Evolutionary conservation across 2,329 filamentous ascomycete species (phyloP).

Genomic region (Chaetomium sp.): DNA sequence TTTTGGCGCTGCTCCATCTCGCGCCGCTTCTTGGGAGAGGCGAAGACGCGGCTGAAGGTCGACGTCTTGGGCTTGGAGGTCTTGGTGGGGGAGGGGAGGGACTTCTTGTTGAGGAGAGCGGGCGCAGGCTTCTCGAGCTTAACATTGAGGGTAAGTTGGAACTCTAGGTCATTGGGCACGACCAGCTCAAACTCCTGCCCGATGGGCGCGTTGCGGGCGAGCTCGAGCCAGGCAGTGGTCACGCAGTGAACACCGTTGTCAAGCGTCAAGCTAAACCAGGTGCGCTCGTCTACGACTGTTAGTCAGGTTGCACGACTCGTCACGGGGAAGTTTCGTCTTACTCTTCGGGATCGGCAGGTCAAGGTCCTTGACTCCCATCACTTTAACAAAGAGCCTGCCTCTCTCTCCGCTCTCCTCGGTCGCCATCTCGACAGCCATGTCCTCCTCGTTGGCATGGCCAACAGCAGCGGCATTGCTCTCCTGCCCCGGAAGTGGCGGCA

Average conservation of each 20-base stretch:
- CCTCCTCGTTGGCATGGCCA: conserved; percentile 70
- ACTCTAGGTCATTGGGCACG: conserved; percentile 96
- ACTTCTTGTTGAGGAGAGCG: conserved; percentile 40
- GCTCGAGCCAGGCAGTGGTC: conserved; percentile 91
- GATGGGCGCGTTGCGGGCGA: conserved; percentile 89
- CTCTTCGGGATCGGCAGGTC: conserved; percentile 88
- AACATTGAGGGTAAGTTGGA: conserved; percentile 94
- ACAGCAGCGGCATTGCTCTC: conserved; percentile 74
- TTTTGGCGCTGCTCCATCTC: conserved; percentile 83
- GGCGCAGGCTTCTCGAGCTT: conserved; percentile 81
- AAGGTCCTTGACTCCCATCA: conserved; percentile 95
- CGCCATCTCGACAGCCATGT: conserved; percentile 56
- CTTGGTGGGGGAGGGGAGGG: conserved; percentile 63
- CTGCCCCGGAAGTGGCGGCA: conserved; percentile 84
- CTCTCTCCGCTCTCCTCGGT: conserved; percentile 82
- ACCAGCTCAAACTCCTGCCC: conserved; percentile 98
- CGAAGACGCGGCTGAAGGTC: conserved; percentile 88
- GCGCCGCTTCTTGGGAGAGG: conserved; percentile 94
- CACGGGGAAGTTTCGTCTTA: conserved; percentile 50
- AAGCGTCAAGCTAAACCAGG: conserved; percentile 94
- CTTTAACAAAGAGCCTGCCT: conserved; percentile 93
- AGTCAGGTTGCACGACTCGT: conserved; percentile 8
- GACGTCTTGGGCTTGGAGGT: conserved; percentile 73
- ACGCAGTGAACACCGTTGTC: conserved; percentile 98
- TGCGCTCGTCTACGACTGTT: conserved; percentile 69